Evolutionary conservation across 805 yeast genomes (phyloP), one percentile per base, ranked within the genome.

Genomic region (Saccharomyces eubayanus): DNA sequence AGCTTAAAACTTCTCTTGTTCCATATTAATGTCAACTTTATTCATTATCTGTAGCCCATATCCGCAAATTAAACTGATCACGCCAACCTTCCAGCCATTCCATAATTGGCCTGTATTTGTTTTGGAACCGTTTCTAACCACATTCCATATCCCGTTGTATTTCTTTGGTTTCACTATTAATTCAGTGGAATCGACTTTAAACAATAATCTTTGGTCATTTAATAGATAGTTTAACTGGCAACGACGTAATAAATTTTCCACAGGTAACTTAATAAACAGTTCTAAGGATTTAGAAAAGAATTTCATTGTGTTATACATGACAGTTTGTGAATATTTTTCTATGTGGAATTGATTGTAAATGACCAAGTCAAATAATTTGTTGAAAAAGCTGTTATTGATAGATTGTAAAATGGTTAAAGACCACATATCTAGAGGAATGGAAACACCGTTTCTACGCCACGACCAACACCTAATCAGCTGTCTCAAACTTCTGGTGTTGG

Each of bases 11-110:
- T 75, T 80, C 57, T 77, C 81, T 48, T 65, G 68, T 53, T 69
- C 68, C 28, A 66, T 62, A 53, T 68, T 74, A 40, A 72, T 72
- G 46, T 75, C 79, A 21, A 81, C 80, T 54, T 73, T 75, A 58
- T 75, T 77, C 58, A 85, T 64, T 51, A 86, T 71, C 51, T 80
- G 77, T 59, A 87, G 77, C 1, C 96, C 91, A 86, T 95, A 92
- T 51, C 85, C 84, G 10, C 96, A 94, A 49, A 87, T 68, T 2
- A 88, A 79, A 56, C 92, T 89, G 54, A 89, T 68, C 10, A 87
- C 75, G 29, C 96, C 95, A 46, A 89, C 83, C 67, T 89, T 80
- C 98, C 98, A 92, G 40, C 98, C 99, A 60, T 92, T 79, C 77
- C 88, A 91, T 28, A 85, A 67, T 1, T 70, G 70, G 63, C 72